Percentiles rank a stretch among this genome's conserved stretches.
Conservation (phyloP, 2,329 filamentous ascomycete genomes). For the Claviceps quebecensis region DNA sequence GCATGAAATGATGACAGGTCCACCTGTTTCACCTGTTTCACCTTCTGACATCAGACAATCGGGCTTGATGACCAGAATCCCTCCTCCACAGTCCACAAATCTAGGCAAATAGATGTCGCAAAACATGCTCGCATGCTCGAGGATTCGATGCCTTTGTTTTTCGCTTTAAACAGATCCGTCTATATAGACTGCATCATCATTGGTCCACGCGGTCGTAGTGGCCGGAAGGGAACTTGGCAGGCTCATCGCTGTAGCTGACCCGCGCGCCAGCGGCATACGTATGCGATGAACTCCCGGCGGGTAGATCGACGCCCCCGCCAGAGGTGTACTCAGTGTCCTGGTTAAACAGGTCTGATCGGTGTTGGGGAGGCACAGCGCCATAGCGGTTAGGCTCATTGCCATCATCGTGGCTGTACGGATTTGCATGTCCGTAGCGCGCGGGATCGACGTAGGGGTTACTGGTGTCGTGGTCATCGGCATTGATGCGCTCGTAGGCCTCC, state of each 20-base stretch:
- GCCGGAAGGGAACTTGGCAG: constrained; percentile 40
- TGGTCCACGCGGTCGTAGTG: constrained; percentile 40
- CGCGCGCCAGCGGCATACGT: constrained; percentile 15
- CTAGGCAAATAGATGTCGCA: not conserved
- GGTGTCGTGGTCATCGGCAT: constrained; percentile 39
- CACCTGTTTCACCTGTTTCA: no score
- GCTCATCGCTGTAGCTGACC: constrained; percentile 32
- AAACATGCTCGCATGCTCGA: not conserved
- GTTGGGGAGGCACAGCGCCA: constrained; percentile 20
- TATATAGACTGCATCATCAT: constrained; percentile 8
- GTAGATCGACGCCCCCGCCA: constrained; percentile 13
- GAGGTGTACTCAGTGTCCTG: constrained; percentile 34
- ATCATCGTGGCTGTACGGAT: constrained; percentile 25
- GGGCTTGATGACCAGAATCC: no score
- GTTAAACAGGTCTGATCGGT: constrained; percentile 32
- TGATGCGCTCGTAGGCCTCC: constrained; percentile 48
- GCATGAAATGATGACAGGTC: no score
- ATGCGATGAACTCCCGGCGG: constrained; percentile 10
- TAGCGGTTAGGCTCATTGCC: constrained; percentile 26
- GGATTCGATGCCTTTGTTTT: no score
- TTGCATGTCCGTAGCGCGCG: constrained; percentile 22
- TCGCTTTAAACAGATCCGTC: no score
- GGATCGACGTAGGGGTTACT: constrained; percentile 18
- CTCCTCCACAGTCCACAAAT: no score
- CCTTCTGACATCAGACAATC: no score